Conservation (phyloP, 2,329 filamentous ascomycete species). For the Pyrenophora teres region DNA sequence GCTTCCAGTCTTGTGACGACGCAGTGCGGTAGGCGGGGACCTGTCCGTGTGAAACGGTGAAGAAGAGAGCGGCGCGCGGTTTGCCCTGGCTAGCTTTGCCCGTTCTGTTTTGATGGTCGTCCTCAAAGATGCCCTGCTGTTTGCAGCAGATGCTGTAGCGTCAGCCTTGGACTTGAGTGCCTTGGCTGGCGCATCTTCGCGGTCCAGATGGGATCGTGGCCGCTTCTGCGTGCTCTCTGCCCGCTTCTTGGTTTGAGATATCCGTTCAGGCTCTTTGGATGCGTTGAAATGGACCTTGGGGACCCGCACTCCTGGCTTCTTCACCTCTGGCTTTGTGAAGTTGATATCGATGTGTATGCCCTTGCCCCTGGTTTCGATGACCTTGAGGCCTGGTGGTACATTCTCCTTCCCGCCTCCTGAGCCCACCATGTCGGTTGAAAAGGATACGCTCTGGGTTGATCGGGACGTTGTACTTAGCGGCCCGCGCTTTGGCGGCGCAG, state of each 20-base stretch:
- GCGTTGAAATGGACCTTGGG: slow-evolving; percentile 37
- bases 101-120: slow-evolving; percentile 35
- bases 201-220: slow-evolving; percentile 36
- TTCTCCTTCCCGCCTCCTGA: slow-evolving; percentile 67
- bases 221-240: slow-evolving; percentile 42
- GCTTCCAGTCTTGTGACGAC: slow-evolving; percentile 31
- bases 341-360: slow-evolving; percentile 40
- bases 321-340: slow-evolving; percentile 35
- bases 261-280: slow-evolving; percentile 26
- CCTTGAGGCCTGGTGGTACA: slow-evolving; percentile 57
- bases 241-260: slow-evolving; percentile 26
- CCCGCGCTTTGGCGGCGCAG: slow-evolving; percentile 54
- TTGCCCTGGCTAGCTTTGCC: slow-evolving; percentile 26
- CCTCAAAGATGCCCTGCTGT: slow-evolving; percentile 29
- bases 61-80: slow-evolving; percentile 34
- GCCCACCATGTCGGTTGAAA: slow-evolving; percentile 55
- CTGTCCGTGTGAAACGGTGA: slow-evolving; percentile 45
- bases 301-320: slow-evolving; percentile 30
- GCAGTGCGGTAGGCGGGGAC: slow-evolving; percentile 44
- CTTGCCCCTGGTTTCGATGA: slow-evolving; percentile 30
- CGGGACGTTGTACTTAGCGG: slow-evolving; percentile 54
- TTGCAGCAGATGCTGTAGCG: slow-evolving; percentile 34
- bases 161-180: slow-evolving; percentile 39
- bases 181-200: slow-evolving; percentile 42
- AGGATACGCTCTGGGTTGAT: slow-evolving; percentile 48